Conservation (phyloP, 164 flowering plant species). For the Vitis vinifera region ASM3070453v1 NC_081809.1:7319501-7320000, state of each 20-base stretch:
- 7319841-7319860: slow-evolving; percentile 35
- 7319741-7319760: neutral
- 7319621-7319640: slow-evolving; percentile 17
- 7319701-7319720: slow-evolving; percentile 3
- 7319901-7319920: slow-evolving; percentile 81
- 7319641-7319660: neutral
- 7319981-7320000: slow-evolving; percentile 93
- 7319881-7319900: slow-evolving; percentile 68
- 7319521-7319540: no score
- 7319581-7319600: neutral
- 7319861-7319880: slow-evolving; percentile 39
- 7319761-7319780: neutral
- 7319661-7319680: slow-evolving; percentile 2
- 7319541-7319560: no score
- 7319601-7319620: neutral
- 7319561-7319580: no score
- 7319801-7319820: slow-evolving; percentile 61
- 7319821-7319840: slow-evolving; percentile 45
- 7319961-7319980: slow-evolving; percentile 90
- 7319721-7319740: neutral
- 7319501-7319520: no score
- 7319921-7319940: slow-evolving; percentile 63
- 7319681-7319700: slow-evolving; percentile 19
- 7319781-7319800: slow-evolving; percentile 33
- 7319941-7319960: slow-evolving; percentile 89